These are phyloP conservation scores for Sisymbrium irio DNA, from an alignment of 345 rosid genomes.

Conservation along the genomic window DNA sequence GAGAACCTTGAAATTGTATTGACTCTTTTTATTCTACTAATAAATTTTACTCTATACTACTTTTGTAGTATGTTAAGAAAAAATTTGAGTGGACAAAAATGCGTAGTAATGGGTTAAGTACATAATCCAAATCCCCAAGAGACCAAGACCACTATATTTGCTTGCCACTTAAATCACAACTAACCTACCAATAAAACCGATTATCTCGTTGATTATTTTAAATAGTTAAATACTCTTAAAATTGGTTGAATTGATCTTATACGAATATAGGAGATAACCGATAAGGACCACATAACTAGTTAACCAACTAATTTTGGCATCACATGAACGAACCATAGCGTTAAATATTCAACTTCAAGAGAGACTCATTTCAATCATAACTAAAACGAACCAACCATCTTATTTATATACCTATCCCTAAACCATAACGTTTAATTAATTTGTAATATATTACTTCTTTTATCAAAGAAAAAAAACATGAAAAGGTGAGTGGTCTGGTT, in stretches of 20 bases:
- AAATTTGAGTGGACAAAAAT: neutral
- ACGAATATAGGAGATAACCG: neutral
- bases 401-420: neutral
- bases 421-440: neutral
- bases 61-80: too few relatives aligned
- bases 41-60: too few relatives aligned
- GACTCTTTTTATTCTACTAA: too few relatives aligned
- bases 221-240: neutral
- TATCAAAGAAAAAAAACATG: too few relatives aligned
- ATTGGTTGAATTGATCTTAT: neutral
- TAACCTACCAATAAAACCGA: slow-evolving; percentile 13
- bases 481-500: slow-evolving; percentile 4
- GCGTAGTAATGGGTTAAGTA: neutral
- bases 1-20: too few relatives aligned
- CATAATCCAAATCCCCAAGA: neutral
- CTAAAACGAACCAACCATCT: slow-evolving; percentile 5
- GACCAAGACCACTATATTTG: slow-evolving; percentile 16
- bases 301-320: slow-evolving; percentile 22
- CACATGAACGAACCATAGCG: slow-evolving; percentile 7
- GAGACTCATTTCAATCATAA: neutral
- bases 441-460: too few relatives aligned
- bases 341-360: neutral
- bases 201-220: neutral
- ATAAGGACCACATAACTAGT: slow-evolving; percentile 17
- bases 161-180: slow-evolving; percentile 17